Evolutionary conservation across 805 yeast genomes (phyloP).

Genomic region (Torulaspora franciscae): DNA sequence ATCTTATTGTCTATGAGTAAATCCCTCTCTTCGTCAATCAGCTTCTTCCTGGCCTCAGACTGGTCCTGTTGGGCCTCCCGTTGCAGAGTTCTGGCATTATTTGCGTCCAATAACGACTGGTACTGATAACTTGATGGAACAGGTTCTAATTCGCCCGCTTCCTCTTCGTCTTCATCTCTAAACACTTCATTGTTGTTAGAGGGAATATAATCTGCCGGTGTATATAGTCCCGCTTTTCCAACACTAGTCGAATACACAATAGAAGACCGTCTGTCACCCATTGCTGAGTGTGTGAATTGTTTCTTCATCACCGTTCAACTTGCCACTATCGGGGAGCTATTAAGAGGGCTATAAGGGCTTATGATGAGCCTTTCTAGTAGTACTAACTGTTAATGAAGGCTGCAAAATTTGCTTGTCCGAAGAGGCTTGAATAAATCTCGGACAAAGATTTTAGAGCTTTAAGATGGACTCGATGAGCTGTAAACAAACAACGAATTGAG

Average conservation of each 20-base stretch:
- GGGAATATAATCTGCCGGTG: constrained; percentile 31
- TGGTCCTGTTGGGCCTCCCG: constrained; percentile 14
- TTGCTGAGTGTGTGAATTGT: constrained; percentile 30
- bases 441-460: neutral
- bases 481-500: neutral
- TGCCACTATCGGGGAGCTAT: neutral
- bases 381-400: neutral
- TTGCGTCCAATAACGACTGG: constrained; percentile 19
- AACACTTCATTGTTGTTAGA: constrained; percentile 9
- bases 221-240: constrained; percentile 33
- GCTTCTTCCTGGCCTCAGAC: constrained; percentile 18
- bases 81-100: constrained; percentile 24
- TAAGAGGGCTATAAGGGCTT: neutral
- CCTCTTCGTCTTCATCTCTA: constrained; percentile 15
- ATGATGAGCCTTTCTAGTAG: neutral
- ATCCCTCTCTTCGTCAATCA: constrained; percentile 34
- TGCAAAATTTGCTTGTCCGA: neutral
- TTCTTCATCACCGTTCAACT: constrained; percentile 15
- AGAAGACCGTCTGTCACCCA: constrained; percentile 30
- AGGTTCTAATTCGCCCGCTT: constrained; percentile 4
- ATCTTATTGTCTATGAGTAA: constrained; percentile 33
- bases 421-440: neutral
- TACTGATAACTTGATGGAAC: neutral
- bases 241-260: constrained; percentile 33
- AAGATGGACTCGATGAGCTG: neutral